phyloP scores from a whole-genome alignment of 2,329 filamentous ascomycete species.

The Rosellinia necatrix region DNA sequence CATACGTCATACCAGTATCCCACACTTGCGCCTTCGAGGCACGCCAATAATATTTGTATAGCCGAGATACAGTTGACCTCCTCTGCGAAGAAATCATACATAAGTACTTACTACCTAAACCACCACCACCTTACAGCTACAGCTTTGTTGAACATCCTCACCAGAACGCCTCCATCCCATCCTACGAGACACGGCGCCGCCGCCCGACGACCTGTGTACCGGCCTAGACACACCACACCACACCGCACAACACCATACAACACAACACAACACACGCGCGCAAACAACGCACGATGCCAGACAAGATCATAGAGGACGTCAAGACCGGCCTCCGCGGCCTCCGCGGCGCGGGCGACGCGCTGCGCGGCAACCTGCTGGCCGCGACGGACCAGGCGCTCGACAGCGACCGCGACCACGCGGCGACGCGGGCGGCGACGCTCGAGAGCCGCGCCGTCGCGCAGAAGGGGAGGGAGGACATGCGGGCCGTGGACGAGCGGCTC shows the following conservation, averaged over 20 bases:
- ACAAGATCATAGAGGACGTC: conserved; percentile 38
- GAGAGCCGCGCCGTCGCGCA: conserved; percentile 34
- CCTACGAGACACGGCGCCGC: too few species aligned
- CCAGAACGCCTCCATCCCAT: too few species aligned
- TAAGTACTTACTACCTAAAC: too few species aligned
- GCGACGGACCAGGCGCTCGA: conserved; percentile 40
- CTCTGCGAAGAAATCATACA: too few species aligned
- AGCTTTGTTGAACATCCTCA: too few species aligned
- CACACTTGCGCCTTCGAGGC: too few species aligned
- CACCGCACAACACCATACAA: too few species aligned
- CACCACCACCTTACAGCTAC: too few species aligned
- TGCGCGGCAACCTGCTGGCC: conserved; percentile 39
- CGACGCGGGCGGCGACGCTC: conserved; percentile 32
- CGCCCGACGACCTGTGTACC: too few species aligned
- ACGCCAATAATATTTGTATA: too few species aligned
- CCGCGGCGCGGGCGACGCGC: conserved; percentile 39
- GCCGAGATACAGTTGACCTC: too few species aligned
- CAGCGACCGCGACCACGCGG: conserved; percentile 32
- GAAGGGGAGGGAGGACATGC: conserved; percentile 36
- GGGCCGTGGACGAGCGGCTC: conserved; percentile 34
- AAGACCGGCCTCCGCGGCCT: conserved; percentile 42
- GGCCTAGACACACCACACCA: not conserved
- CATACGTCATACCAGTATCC: conserved; percentile 4
- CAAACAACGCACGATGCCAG: conserved; percentile 33
- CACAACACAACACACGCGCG: not conserved